Conservation (phyloP, 2,329 filamentous ascomycete species). For the Calonectria fujianensis region DNA sequence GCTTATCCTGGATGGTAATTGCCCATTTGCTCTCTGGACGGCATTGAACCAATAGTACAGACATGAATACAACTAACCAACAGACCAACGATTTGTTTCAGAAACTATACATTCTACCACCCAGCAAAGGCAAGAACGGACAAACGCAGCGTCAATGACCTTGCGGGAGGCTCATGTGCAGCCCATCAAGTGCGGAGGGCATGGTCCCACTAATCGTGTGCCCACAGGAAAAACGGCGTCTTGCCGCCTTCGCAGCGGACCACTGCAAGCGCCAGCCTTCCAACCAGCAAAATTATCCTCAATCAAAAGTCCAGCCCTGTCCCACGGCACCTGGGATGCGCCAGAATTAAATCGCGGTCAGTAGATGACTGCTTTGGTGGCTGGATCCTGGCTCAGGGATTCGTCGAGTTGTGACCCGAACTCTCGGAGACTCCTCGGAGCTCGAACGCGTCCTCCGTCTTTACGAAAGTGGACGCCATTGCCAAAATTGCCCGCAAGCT, state of each 20-base stretch:
- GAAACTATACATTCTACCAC: too few relatives aligned
- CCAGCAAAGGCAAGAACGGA: too few relatives aligned
- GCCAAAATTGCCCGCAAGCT: too few relatives aligned
- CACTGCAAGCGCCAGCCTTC: background rate
- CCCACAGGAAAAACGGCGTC: background rate
- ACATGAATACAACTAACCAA: too few relatives aligned
- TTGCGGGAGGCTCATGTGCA: too few relatives aligned
- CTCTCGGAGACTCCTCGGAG: slow-evolving; percentile 33
- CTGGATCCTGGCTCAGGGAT: rapidly evolving
- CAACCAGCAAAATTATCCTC: slow-evolving; percentile 43
- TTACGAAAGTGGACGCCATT: too few relatives aligned
- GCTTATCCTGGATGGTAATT: too few relatives aligned
- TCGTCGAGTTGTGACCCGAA: slow-evolving; percentile 38
- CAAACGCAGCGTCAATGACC: too few relatives aligned
- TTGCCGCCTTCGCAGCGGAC: background rate
- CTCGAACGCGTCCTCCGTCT: too few relatives aligned
- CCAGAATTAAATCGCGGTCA: slow-evolving; percentile 51
- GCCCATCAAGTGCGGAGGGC: background rate
- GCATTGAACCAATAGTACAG: too few relatives aligned
- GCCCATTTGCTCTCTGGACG: too few relatives aligned
- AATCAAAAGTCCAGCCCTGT: slow-evolving; percentile 39
- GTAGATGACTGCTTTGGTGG: slow-evolving; percentile 25
- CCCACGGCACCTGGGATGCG: slow-evolving; percentile 46
- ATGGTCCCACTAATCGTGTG: background rate
- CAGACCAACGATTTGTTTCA: too few relatives aligned